Percentiles rank a stretch among this genome's conserved stretches.
Evolutionary conservation across 345 rosid genomes (phyloP).

Genomic region (Populus pruinosa): DNA sequence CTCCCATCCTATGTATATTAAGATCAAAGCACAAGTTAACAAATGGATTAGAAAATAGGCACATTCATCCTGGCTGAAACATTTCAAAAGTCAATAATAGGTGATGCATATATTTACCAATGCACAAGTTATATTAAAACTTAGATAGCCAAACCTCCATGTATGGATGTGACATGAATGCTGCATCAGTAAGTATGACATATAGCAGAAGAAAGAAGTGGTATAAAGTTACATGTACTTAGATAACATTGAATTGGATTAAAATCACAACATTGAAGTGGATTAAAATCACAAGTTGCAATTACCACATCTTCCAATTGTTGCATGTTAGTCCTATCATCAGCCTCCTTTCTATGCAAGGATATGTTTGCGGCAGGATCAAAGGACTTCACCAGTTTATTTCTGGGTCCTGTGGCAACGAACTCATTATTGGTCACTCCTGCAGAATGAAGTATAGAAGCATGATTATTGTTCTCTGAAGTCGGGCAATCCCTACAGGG

Average conservation of each 20-base stretch:
- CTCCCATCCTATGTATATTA: constrained; percentile 42
- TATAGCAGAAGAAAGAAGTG: not conserved
- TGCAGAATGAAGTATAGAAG: constrained; percentile 14
- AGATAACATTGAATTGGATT: not conserved
- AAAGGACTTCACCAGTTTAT: constrained; percentile 28
- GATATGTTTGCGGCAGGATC: constrained; percentile 25
- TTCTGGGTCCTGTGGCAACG: constrained; percentile 13
- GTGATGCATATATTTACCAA: not conserved
- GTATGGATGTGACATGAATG: not conserved
- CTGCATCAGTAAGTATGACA: not conserved
- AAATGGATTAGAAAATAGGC: not conserved
- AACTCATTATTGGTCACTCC: constrained; percentile 13
- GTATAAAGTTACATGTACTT: not conserved
- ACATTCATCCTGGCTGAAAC: not conserved
- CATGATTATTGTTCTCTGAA: constrained; percentile 31
- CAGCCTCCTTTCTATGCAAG: constrained; percentile 30
- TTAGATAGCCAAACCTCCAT: not conserved
- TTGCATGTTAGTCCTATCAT: constrained; percentile 22
- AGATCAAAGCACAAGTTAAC: constrained; percentile 16
- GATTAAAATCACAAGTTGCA: not conserved
- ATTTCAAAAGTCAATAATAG: not conserved
- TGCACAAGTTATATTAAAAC: not conserved
- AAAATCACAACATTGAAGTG: not conserved
- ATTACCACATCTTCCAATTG: constrained; percentile 41
- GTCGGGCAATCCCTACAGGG: constrained; percentile 25